These are phyloP conservation scores for Pyrenophora graminea DNA, from an alignment of 2,329 filamentous ascomycete species.

Conservation along the genomic window DNA sequence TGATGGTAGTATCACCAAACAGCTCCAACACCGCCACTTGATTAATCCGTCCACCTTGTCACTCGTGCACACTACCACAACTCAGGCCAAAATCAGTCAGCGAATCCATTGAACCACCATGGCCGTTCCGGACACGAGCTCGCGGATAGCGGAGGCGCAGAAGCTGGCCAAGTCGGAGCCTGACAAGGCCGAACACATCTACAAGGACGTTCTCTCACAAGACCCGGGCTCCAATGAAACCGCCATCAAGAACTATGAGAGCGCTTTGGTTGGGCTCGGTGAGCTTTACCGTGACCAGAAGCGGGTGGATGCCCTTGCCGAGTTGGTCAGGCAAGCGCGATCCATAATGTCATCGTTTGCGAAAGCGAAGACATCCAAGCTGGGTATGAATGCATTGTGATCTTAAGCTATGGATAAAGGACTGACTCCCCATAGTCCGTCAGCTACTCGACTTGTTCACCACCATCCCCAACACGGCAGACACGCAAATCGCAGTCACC, in stretches of 20 bases:
- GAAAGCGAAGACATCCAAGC: conserved; percentile 97
- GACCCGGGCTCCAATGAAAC: conserved; percentile 83
- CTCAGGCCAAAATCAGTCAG: background rate
- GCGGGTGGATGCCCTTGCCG: conserved; percentile 80
- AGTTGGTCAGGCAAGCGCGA: conserved; percentile 86
- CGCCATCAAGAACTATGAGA: conserved; percentile 89
- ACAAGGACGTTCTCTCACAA: conserved; percentile 86
- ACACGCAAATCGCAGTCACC: conserved; percentile 91
- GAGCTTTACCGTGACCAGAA: conserved; percentile 91
- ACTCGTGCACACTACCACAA: conserved; percentile 1
- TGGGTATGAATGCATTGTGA: conserved; percentile 66
- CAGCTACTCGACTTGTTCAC: conserved; percentile 95
- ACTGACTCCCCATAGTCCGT: conserved; percentile 66
- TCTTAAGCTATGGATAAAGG: background rate
- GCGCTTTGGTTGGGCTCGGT: conserved; percentile 82
- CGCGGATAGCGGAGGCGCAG: conserved; percentile 85
- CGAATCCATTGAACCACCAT: conserved; percentile 24
- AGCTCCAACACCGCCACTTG: conserved; percentile 11
- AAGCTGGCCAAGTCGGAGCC: conserved; percentile 80
- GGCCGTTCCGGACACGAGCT: conserved; percentile 54
- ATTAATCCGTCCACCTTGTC: conserved; percentile 5
- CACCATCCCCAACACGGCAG: conserved; percentile 89
- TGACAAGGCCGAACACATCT: conserved; percentile 81
- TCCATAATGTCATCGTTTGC: conserved; percentile 93
- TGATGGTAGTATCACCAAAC: conserved; percentile 20